phyloP scores from a whole-genome alignment of 352 stramenopile species.

The Phytophthora ramorum region DNA sequence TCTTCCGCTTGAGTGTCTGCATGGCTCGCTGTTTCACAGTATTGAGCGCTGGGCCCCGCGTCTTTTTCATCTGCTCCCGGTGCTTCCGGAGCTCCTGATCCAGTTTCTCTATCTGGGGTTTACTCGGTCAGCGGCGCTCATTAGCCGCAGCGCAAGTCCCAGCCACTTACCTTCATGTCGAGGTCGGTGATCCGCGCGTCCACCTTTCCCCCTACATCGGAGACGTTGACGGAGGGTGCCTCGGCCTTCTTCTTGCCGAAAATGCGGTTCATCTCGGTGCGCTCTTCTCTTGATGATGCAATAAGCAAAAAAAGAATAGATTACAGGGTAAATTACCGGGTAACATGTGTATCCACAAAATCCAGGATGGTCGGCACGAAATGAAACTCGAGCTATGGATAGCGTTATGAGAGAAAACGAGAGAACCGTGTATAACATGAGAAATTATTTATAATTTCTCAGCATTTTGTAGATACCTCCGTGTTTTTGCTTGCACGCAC shows the following conservation, averaged over 20 bases:
- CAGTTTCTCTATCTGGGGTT: constrained; percentile 73
- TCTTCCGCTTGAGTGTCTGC: constrained; percentile 89
- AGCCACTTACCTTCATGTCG: constrained; percentile 72
- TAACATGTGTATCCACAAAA: constrained; percentile 5
- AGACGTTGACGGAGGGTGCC: constrained; percentile 73
- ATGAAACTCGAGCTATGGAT: no score
- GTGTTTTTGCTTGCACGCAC: constrained; percentile 51
- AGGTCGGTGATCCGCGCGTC: constrained; percentile 79
- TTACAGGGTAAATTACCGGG: background rate
- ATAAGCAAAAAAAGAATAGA: background rate
- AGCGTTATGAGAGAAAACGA: background rate
- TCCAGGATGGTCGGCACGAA: background rate
- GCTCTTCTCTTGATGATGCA: background rate
- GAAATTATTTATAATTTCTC: constrained; percentile 38
- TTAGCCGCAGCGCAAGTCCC: background rate
- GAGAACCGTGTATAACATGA: background rate
- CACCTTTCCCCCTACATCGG: constrained; percentile 79
- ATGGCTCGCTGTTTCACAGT: constrained; percentile 85
- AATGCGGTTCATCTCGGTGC: constrained; percentile 76
- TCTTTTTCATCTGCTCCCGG: constrained; percentile 86
- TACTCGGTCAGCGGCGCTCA: constrained; percentile 6
- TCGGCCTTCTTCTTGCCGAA: constrained; percentile 89
- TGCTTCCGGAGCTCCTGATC: constrained; percentile 87
- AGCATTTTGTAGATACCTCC: constrained; percentile 81
- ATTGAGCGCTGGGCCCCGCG: constrained; percentile 68